These are phyloP conservation scores for Blastobotrys peoriensis DNA, from an alignment of 805 yeast species.

Conservation along the genomic window DNA sequence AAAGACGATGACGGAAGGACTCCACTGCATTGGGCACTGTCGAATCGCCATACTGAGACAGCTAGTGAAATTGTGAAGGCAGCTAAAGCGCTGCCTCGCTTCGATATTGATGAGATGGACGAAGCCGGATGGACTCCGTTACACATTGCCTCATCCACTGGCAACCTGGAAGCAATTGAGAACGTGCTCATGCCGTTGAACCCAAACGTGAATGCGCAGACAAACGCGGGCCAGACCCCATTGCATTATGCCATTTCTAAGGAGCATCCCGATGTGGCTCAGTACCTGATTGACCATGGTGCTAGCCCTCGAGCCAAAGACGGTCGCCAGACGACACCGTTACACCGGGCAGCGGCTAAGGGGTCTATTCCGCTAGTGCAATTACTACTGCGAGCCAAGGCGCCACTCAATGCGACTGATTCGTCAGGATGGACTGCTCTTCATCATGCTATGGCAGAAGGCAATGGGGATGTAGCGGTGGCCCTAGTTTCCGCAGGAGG, in stretches of 20 bases:
- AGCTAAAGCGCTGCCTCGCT: constrained; percentile 23
- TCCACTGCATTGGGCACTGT: constrained; percentile 85
- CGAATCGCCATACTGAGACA: constrained; percentile 50
- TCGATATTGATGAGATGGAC: constrained; percentile 69
- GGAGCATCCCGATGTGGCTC: constrained; percentile 49
- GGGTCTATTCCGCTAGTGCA: constrained; percentile 59
- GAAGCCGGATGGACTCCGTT: constrained; percentile 84
- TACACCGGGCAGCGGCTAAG: constrained; percentile 78
- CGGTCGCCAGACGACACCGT: constrained; percentile 53
- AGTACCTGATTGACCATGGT: constrained; percentile 48
- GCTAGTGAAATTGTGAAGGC: constrained; percentile 42
- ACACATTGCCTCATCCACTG: constrained; percentile 76
- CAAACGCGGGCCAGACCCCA: constrained; percentile 66
- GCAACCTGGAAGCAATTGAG: constrained; percentile 49
- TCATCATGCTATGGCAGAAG: constrained; percentile 89
- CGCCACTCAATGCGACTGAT: constrained; percentile 67
- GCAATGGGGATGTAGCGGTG: constrained; percentile 71
- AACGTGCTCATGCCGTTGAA: constrained; percentile 40
- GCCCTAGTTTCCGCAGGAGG: constrained; percentile 61
- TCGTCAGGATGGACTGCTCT: constrained; percentile 74
- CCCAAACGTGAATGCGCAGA: constrained; percentile 57
- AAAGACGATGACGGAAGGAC: constrained; percentile 72
- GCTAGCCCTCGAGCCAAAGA: constrained; percentile 67
- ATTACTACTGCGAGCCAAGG: constrained; percentile 47
- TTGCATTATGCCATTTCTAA: constrained; percentile 75